phyloP scores from a whole-genome alignment of 75 land plant species.

The Larix kaempferi region DNA sequence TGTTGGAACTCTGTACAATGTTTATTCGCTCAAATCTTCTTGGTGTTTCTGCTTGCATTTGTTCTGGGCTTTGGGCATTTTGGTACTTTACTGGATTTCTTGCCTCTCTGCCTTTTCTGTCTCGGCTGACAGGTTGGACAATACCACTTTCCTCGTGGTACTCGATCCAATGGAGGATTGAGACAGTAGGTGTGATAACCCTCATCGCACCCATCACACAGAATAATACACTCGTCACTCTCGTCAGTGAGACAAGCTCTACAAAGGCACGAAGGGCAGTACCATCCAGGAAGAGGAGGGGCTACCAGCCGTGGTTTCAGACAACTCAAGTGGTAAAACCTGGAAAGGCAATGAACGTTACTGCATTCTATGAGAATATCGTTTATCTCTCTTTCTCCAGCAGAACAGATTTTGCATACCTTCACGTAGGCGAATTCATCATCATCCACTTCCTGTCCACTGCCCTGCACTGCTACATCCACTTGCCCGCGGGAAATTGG shows the following conservation, averaged over 20 bases:
- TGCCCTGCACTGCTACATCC: no score
- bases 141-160: slow-evolving; percentile 85
- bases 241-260: slow-evolving; percentile 61
- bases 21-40: no score
- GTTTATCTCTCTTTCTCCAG: neutral
- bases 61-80: no score
- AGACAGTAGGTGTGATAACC: slow-evolving; percentile 86
- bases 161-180: slow-evolving; percentile 56
- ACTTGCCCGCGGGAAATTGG: no score
- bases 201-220: slow-evolving; percentile 94
- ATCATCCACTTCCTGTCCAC: no score
- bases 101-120: slow-evolving; percentile 14
- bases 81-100: no score
- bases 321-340: slow-evolving; percentile 58
- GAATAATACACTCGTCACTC: slow-evolving; percentile 68
- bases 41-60: no score
- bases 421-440: no score
- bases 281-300: slow-evolving; percentile 43
- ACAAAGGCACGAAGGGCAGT: slow-evolving; percentile 88
- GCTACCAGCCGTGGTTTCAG: slow-evolving; percentile 38
- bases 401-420: no score
- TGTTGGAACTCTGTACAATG: no score
- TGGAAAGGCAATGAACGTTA: slow-evolving; percentile 35
- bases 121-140: slow-evolving; percentile 51
- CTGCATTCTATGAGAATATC: slow-evolving; percentile 26